A percentile compares a stretch with the other conserved stretches of the same genome.
These are phyloP conservation scores for Colletotrichum cereale DNA, from an alignment of 2,329 filamentous ascomycete genomes.

Conservation along the genomic window DNA sequence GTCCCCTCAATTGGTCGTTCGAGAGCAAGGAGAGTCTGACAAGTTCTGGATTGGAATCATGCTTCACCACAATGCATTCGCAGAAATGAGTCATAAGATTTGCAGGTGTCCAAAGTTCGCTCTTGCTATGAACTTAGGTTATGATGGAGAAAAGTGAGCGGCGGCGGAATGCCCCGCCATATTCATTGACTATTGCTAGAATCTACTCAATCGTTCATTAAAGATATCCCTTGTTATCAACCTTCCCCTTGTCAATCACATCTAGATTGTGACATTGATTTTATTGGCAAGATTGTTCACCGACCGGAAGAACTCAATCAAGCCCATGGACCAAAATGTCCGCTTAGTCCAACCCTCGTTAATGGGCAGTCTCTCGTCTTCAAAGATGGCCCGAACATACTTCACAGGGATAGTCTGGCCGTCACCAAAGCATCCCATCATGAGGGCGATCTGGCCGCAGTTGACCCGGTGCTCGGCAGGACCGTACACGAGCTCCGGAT, in stretches of 20 bases:
- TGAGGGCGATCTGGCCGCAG: not conserved
- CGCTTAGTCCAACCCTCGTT: not conserved
- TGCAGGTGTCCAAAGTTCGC: not conserved
- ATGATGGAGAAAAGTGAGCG: not conserved
- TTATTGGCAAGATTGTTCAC: not conserved
- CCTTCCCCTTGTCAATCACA: not conserved
- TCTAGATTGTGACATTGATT: not conserved
- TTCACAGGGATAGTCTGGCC: not conserved
- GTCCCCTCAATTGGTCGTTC: not conserved
- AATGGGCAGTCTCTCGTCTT: not conserved
- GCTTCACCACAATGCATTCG: not conserved
- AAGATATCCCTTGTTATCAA: not conserved
- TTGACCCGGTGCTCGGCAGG: not conserved
- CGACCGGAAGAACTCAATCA: not conserved
- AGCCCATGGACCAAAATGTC: not conserved
- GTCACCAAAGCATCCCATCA: not conserved
- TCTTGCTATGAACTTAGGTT: not conserved
- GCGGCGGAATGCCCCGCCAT: not conserved
- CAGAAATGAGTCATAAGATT: not conserved
- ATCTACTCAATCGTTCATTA: not conserved
- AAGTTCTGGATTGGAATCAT: not conserved
- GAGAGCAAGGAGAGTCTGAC: not conserved
- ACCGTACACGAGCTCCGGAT: not conserved
- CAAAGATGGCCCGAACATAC: not conserved
- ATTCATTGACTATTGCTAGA: not conserved